A percentile compares a stretch with the other conserved stretches of the same genome.
Evolutionary conservation across 2,329 filamentous ascomycete genomes (phyloP).

Genomic region (Neofusicoccum sp.): DNA sequence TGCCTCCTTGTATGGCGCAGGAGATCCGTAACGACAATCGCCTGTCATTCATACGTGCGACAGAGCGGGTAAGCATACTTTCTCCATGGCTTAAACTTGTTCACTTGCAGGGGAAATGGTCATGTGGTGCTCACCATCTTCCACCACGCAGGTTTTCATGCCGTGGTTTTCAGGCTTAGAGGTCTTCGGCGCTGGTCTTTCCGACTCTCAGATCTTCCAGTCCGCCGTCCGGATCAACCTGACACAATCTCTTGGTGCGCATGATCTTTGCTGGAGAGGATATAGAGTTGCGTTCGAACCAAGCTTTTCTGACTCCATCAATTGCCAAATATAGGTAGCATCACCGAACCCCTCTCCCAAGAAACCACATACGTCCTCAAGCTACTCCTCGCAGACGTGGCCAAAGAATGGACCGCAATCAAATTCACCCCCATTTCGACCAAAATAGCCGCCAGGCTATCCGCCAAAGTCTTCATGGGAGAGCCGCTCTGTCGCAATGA

Average conservation of each 20-base stretch:
- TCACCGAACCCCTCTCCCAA: not conserved
- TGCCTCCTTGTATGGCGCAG: not conserved
- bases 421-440: slow-evolving; percentile 39
- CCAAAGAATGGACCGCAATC: slow-evolving; percentile 23
- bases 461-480: slow-evolving; percentile 40
- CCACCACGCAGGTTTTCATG: not conserved
- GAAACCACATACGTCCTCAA: not conserved
- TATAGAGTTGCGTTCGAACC: not conserved
- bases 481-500: slow-evolving; percentile 40
- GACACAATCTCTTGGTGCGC: slow-evolving; percentile 1
- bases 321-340: not conserved
- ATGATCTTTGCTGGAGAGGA: not conserved
- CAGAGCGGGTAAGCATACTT: slow-evolving; percentile 14
- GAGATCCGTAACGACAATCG: slow-evolving; percentile 11
- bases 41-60: not conserved
- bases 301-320: not conserved
- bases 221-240: not conserved
- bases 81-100: too few species aligned
- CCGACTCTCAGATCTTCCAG: not conserved
- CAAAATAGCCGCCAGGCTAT: slow-evolving; percentile 40
- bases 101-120: not conserved
- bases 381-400: slow-evolving; percentile 7
- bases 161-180: not conserved
- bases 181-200: not conserved
- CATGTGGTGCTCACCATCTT: not conserved